Base-by-base conservation (phyloP, 2,329 filamentous ascomycete genomes). In the Diaporthe ilicicola region DNA sequence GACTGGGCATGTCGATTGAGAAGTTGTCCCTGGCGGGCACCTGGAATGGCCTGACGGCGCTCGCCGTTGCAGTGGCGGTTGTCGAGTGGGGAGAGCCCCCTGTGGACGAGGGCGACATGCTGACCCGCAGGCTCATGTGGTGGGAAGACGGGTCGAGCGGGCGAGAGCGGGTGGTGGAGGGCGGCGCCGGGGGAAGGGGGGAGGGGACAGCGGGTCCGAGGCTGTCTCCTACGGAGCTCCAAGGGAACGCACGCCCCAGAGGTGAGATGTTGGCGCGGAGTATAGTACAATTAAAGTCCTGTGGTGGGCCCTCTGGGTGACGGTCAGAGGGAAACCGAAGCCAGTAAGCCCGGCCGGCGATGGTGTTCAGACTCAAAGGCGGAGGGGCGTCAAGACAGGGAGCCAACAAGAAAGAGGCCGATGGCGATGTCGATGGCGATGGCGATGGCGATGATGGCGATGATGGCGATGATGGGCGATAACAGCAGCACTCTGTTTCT, bases 61-160 rank as follows among this genome's bases (percentile, higher is more conserved):
- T 79, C 72, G 81, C 81, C 70, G 54, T 54, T 9, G 77, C 77
- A 73, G 81, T 78, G 42, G 80, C 80, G 39, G 78, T 78, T 55
- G 77, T 78, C 71, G 85, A 85, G 72, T 80, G 82, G 74, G 86
- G 85, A 73, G 86, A 88, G 79, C 87, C 85, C 77, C 83, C 84
- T 74, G 84, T 87, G 76, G 85, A 87, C 46, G 85, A 87, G 77
- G 85, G 85, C 79, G 85, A 83, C 85, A 88, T 87, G 77, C 53
- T 44, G 54, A 39, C 42, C 34, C 44, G 61, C 42, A 39, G 56
- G 59, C 59, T 64, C 59, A 59, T 46, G n/a, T 37, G 53, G 29
- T 55, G 44, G 27, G 39, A 79, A 81, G 76, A 77, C 75, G 62
- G 74, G 73, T 46, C 74, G 76, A 67, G 74, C 71, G 62, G 72